phyloP scores from a whole-genome alignment of 2,329 filamentous ascomycete genomes.

The Ceratocystis eucalypticola region DNA sequence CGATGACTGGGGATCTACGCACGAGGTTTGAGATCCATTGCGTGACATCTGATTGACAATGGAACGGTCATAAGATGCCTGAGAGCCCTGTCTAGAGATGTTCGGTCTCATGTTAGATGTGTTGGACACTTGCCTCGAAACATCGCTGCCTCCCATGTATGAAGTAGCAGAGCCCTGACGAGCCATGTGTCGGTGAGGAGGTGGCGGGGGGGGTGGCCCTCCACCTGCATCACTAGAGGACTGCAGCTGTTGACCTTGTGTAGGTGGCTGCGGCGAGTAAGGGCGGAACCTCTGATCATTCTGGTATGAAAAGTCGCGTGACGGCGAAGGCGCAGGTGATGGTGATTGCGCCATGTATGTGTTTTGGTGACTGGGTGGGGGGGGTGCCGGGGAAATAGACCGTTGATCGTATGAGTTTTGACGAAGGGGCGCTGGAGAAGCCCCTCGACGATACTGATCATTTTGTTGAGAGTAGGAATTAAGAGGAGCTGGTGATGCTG shows the following conservation, averaged over 20 bases:
- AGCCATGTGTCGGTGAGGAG: slow-evolving; percentile 60
- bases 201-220: slow-evolving; percentile 66
- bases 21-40: slow-evolving; percentile 28
- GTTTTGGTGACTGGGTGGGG: slow-evolving; percentile 18
- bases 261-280: slow-evolving; percentile 20
- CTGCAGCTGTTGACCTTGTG: slow-evolving; percentile 15
- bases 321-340: slow-evolving; percentile 30
- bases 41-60: slow-evolving; percentile 22
- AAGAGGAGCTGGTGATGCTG: slow-evolving; percentile 30
- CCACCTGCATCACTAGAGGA: slow-evolving; percentile 30
- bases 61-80: slow-evolving; percentile 28
- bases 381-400: slow-evolving; percentile 17
- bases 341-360: slow-evolving; percentile 21
- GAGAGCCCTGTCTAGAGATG: slow-evolving; percentile 30
- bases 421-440: slow-evolving; percentile 18
- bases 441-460: slow-evolving; percentile 24
- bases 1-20: slow-evolving; percentile 19
- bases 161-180: slow-evolving; percentile 29
- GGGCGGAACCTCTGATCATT: slow-evolving; percentile 23
- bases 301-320: slow-evolving; percentile 25
- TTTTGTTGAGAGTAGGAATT: slow-evolving; percentile 21
- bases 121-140: slow-evolving; percentile 20
- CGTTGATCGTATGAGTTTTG: slow-evolving; percentile 19
- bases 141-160: slow-evolving; percentile 25
- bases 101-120: slow-evolving; percentile 19